A percentile compares a stretch with the other conserved stretches of the same genome.
These are phyloP conservation scores for Komagataella pseudopastoris DNA, from an alignment of 805 yeast genomes.

Conservation along the genomic window DNA sequence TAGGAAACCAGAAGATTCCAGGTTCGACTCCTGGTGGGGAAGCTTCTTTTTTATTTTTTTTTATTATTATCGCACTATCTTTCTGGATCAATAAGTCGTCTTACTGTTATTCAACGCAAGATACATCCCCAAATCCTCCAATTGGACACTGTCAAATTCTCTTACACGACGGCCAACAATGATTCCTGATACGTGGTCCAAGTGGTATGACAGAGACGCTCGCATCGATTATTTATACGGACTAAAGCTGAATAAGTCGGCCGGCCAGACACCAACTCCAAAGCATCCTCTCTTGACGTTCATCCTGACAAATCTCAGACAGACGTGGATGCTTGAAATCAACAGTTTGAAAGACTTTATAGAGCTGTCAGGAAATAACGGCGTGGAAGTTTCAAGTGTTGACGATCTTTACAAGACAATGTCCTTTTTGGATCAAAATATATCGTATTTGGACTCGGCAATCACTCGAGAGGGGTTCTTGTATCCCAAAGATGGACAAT, in stretches of 20 bases:
- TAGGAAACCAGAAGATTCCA: slow-evolving; percentile 30
- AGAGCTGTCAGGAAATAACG: not conserved
- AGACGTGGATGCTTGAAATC: not conserved
- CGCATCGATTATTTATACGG: not conserved
- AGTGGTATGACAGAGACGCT: not conserved
- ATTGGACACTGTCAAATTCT: not conserved
- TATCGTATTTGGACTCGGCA: not conserved
- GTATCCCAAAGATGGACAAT: not conserved
- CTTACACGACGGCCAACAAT: not conserved
- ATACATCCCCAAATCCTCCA: not conserved
- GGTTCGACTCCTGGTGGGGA: slow-evolving; percentile 45
- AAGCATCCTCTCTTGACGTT: not conserved
- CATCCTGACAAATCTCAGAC: not conserved
- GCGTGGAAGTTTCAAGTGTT: not conserved
- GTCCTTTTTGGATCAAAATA: not conserved
- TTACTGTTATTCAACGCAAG: not conserved
- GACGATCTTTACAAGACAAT: not conserved
- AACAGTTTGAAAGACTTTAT: not conserved
- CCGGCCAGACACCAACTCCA: not conserved
- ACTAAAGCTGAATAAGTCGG: not conserved
- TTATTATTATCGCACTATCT: not conserved
- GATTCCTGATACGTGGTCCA: not conserved
- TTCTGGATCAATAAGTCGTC: not conserved
- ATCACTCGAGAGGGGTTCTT: not conserved
- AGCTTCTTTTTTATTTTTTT: slow-evolving; percentile 12